Evolutionary conservation across 1,284 basidiomycete species (phyloP).

Genomic region (Thelephora terrestris): DNA sequence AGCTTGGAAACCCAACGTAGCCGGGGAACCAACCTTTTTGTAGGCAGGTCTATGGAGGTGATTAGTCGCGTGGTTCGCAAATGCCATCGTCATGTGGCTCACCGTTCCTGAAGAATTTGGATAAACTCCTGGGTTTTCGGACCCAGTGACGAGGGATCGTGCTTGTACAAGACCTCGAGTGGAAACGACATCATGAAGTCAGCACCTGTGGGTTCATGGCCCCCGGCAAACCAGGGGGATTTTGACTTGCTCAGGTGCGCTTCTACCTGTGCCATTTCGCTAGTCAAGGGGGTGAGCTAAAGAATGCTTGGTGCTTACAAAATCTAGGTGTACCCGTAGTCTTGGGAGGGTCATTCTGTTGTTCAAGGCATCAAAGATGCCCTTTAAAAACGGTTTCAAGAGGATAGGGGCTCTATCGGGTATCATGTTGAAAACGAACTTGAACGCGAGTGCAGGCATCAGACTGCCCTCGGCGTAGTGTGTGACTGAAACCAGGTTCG

Average conservation of each 20-base stretch:
- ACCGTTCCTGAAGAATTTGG: conserved; percentile 22
- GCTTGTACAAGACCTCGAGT: conserved; percentile 17
- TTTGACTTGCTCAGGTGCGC: conserved; percentile 14
- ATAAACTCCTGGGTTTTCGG: conserved; percentile 21
- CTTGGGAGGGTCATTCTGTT: conserved; percentile 15
- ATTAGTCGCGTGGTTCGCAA: too few species aligned
- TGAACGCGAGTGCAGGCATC: conserved; percentile 27
- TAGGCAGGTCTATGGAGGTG: too few species aligned
- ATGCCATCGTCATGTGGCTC: too few species aligned
- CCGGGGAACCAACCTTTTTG: too few species aligned
- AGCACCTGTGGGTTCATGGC: conserved; percentile 27
- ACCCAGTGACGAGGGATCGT: conserved; percentile 14
- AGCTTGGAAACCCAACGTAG: too few species aligned
- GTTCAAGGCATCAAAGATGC: conserved; percentile 14
- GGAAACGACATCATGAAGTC: conserved; percentile 31
- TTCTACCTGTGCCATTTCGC: conserved; percentile 14
- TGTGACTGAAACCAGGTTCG: conserved; percentile 15
- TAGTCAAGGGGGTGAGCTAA: neutral
- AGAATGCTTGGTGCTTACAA: conserved; percentile 13
- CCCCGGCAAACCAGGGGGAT: conserved; percentile 25
- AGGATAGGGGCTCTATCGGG: conserved; percentile 22
- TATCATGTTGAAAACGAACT: conserved; percentile 20
- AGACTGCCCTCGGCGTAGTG: conserved; percentile 33
- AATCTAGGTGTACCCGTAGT: conserved; percentile 16
- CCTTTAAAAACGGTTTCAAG: conserved; percentile 21